Evolutionary conservation across 768 basidiomycete genomes (phyloP).

Genomic region (Strobilomyces confusus): DNA sequence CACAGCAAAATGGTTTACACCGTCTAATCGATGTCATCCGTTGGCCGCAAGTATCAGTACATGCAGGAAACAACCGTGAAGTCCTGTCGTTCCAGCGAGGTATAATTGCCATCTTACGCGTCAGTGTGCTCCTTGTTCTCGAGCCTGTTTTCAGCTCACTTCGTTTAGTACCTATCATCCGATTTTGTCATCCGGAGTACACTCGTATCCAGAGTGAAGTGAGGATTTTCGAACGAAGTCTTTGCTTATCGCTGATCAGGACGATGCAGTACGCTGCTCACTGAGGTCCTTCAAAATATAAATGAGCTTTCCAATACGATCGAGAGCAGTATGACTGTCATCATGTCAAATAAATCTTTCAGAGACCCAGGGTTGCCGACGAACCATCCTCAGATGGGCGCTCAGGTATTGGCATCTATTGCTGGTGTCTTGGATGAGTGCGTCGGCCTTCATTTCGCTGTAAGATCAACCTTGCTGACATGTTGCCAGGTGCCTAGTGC

Average conservation of each 20-base stretch:
- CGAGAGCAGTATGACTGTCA: constrained; percentile 35
- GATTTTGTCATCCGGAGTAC: constrained; percentile 58
- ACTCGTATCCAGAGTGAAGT: constrained; percentile 49
- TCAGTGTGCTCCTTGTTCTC: constrained; percentile 17
- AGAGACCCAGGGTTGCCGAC: constrained; percentile 21
- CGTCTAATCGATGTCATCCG: constrained; percentile 48
- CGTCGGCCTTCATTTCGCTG: constrained; percentile 11
- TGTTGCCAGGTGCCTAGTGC: constrained; percentile 44
- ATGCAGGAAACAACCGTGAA: constrained; percentile 31
- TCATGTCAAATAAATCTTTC: constrained; percentile 32
- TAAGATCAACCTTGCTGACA: constrained; percentile 14
- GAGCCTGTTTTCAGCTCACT: background rate
- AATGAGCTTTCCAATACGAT: constrained; percentile 39
- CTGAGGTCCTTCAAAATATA: constrained; percentile 43
- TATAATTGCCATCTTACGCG: constrained; percentile 50
- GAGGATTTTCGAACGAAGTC: constrained; percentile 7
- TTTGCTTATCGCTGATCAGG: constrained; percentile 6
- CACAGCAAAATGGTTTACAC: constrained; percentile 47
- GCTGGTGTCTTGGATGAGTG: constrained; percentile 51
- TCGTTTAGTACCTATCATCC: constrained; percentile 51
- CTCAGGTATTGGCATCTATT: constrained; percentile 44
- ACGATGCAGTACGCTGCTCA: constrained; percentile 40
- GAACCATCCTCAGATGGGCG: constrained; percentile 29
- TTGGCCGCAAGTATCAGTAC: constrained; percentile 40
- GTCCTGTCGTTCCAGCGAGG: constrained; percentile 58